phyloP scores from a whole-genome alignment of 2,329 filamentous ascomycete species.

The Aureobasidium subglaciale region DNA sequence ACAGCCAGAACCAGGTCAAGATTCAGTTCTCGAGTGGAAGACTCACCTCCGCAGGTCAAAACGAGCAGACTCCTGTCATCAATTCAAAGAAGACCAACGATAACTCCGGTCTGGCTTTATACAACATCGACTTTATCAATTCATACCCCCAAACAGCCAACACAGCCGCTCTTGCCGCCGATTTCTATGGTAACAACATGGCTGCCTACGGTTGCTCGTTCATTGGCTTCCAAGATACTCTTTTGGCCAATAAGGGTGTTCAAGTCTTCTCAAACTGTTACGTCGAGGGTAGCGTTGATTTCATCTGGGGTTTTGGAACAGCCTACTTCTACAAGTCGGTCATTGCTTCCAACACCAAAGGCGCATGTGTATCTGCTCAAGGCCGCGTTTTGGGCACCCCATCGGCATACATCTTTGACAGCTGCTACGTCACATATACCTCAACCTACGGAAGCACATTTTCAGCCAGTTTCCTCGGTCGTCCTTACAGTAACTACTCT shows the following conservation, averaged over 20 bases:
- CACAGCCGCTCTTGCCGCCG: slow-evolving; percentile 29
- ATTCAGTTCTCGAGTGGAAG: slow-evolving; percentile 33
- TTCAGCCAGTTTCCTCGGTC: slow-evolving; percentile 42
- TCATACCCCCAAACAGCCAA: slow-evolving; percentile 28
- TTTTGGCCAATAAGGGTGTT: slow-evolving; percentile 26
- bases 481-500: slow-evolving; percentile 45
- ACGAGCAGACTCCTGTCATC: slow-evolving; percentile 40
- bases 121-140: slow-evolving; percentile 31
- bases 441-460: slow-evolving; percentile 35
- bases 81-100: slow-evolving; percentile 37
- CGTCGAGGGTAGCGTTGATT: slow-evolving; percentile 33
- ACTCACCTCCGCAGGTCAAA: slow-evolving; percentile 34
- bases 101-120: slow-evolving; percentile 23
- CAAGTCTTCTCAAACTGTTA: slow-evolving; percentile 27
- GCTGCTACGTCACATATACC: slow-evolving; percentile 49
- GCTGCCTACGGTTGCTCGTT: slow-evolving; percentile 29
- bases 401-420: slow-evolving; percentile 31
- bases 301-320: slow-evolving; percentile 37
- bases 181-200: slow-evolving; percentile 28
- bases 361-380: slow-evolving; percentile 33
- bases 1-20: slow-evolving; percentile 32
- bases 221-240: slow-evolving; percentile 26
- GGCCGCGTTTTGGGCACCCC: slow-evolving; percentile 32
- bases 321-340: slow-evolving; percentile 36
- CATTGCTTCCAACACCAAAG: slow-evolving; percentile 29